These are phyloP conservation scores for Raffaelea deltoideospora DNA, from an alignment of 2,329 filamentous ascomycete species.

Conservation along the genomic window DNA sequence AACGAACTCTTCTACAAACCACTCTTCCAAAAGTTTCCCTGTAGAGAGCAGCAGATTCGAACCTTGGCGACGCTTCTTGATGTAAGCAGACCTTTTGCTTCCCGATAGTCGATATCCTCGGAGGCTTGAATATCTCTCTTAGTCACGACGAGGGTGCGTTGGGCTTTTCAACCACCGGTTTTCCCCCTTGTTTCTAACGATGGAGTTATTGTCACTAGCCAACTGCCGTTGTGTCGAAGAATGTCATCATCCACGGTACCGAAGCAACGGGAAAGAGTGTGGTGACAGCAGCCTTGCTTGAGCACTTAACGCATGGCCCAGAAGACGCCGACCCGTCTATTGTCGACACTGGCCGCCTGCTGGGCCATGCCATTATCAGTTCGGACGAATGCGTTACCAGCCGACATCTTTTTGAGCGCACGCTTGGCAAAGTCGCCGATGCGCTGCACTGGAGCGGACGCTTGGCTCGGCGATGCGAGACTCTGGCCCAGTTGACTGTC, in stretches of 20 bases:
- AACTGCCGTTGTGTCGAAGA: conserved; percentile 51
- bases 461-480: conserved; percentile 55
- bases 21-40: conserved; percentile 35
- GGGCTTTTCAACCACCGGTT: too few species aligned
- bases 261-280: conserved; percentile 77
- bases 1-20: conserved; percentile 32
- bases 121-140: too few species aligned
- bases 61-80: conserved; percentile 39
- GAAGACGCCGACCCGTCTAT: conserved; percentile 7
- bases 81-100: conserved; percentile 18
- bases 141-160: too few species aligned
- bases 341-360: conserved; percentile 12
- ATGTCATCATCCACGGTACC: conserved; percentile 69
- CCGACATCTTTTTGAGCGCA: conserved; percentile 62
- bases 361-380: conserved; percentile 47
- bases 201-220: conserved; percentile 26
- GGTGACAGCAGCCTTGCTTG: conserved; percentile 48
- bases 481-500: conserved; percentile 59
- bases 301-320: conserved; percentile 11
- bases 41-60: conserved; percentile 43
- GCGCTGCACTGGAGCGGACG: conserved; percentile 30
- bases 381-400: conserved; percentile 65
- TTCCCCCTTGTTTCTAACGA: not conserved
- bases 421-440: conserved; percentile 41
- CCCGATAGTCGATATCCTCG: too few species aligned